Conservation (phyloP, 495 filamentous ascomycete species). For the Coniosporium apollinis region DNA sequence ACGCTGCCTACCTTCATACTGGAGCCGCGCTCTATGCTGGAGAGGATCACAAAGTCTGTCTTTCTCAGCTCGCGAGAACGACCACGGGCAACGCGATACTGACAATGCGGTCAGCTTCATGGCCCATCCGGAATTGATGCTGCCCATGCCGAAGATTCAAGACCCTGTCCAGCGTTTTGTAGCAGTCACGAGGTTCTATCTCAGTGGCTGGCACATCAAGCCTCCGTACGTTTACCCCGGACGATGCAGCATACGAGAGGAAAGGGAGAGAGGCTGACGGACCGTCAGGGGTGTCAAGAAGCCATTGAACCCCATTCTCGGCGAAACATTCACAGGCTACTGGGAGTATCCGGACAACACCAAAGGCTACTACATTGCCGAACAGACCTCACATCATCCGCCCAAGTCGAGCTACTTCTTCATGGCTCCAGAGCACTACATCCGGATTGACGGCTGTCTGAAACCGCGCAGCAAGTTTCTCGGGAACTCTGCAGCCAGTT, state of each 20-base stretch:
- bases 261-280: constrained; percentile 2
- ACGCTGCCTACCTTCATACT: constrained; percentile 95
- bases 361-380: constrained; percentile 84
- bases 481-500: constrained; percentile 90
- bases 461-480: constrained; percentile 95
- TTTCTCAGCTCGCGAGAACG: constrained; percentile 12
- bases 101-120: constrained; percentile 59
- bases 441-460: constrained; percentile 87
- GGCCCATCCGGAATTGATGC: constrained; percentile 92
- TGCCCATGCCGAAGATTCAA: constrained; percentile 72
- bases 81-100: not conserved
- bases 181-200: constrained; percentile 89
- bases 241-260: not conserved
- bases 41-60: constrained; percentile 99
- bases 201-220: constrained; percentile 98
- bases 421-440: constrained; percentile 88
- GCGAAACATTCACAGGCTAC: constrained; percentile 86
- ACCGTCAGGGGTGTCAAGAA: constrained; percentile 81
- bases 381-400: constrained; percentile 95
- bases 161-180: constrained; percentile 87
- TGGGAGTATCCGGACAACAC: constrained; percentile 86
- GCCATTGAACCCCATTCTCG: constrained; percentile 89
- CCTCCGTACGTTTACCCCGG: constrained; percentile 52
- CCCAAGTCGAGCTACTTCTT: constrained; percentile 99
- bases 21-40: constrained; percentile 93